Evolutionary conservation across 2,329 filamentous ascomycete species (phyloP), one percentile per base, ranked within the genome.

Genomic region (Ascochyta fabae): DNA sequence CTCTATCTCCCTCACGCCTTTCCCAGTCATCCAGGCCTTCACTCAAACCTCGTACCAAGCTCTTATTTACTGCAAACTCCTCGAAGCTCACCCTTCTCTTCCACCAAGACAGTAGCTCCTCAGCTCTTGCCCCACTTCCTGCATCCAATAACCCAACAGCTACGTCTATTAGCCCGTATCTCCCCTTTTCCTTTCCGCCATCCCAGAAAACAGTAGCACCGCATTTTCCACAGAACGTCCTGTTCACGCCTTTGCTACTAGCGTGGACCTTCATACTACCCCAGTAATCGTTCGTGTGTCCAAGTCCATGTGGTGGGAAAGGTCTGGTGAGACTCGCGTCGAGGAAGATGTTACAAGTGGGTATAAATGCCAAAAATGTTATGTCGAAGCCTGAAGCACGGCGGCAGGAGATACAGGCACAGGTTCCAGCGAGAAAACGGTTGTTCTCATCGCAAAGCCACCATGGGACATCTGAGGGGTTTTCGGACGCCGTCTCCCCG

Each of bases 141-240:
- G 77, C 68, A 47, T 79, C 70, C 10, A 84, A 44, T 12, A 84
- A 59, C 0, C 81, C 81, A 4, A 80, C 64, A 0, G 79, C 77
- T 0, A 84, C 58, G 52, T 83, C 79, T 1, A 82, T 69, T 9
- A 80, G 53, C 0, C 76, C 74, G 0, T 75, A 67, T 6, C 77
- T 69, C 5, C 73, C 68, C 29, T 79, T 74, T 0, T 70, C 69
- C 1, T 77, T 5, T 12, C 41, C 40, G 12, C 56, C 52, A 24
- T 38, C 75, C 61, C 80, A 83, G 41, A 83, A 82, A 0, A 82
- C 70, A 26, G 62, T 69, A 0, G 81, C 80, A 0, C 79, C 80
- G 62, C 82, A 84, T 3, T 55, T 66, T 0, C 73, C 72, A 62
- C 81, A 84, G 56, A 80, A 83, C 33, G 82, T 81, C 3, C 81